These are phyloP conservation scores for Wallacemonas collosoma DNA, from an alignment of 208 protist genomes.

Conservation along the genomic window DNA sequence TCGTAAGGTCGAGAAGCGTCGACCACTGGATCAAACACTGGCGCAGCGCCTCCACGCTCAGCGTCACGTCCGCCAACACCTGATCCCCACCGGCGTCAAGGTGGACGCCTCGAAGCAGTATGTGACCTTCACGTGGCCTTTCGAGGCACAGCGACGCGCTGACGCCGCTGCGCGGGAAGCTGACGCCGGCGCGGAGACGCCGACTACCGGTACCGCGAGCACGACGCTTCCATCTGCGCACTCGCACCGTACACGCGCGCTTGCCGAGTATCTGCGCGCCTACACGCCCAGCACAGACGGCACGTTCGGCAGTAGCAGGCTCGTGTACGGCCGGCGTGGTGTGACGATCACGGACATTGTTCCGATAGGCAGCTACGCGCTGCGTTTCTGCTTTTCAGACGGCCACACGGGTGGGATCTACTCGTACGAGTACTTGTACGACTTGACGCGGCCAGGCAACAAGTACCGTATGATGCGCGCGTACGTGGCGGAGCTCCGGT, in stretches of 20 bases:
- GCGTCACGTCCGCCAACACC: slow-evolving; percentile 39
- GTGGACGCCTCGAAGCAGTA: slow-evolving; percentile 64
- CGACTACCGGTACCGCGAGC: neutral
- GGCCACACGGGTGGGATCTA: slow-evolving; percentile 85
- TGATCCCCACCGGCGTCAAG: slow-evolving; percentile 58
- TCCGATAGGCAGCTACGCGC: slow-evolving; percentile 83
- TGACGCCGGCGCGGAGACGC: neutral
- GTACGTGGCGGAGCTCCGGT: slow-evolving; percentile 66
- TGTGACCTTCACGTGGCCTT: slow-evolving; percentile 74
- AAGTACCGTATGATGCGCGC: slow-evolving; percentile 81
- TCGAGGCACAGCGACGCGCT: slow-evolving; percentile 21
- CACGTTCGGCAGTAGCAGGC: slow-evolving; percentile 36
- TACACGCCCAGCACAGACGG: slow-evolving; percentile 88
- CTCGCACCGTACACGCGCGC: slow-evolving; percentile 44
- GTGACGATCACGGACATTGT: slow-evolving; percentile 75
- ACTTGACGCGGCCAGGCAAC: slow-evolving; percentile 43
- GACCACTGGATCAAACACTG: slow-evolving; percentile 38
- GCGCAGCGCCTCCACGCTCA: slow-evolving; percentile 67
- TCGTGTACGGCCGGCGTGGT: slow-evolving; percentile 83
- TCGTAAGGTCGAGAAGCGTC: slow-evolving; percentile 38
- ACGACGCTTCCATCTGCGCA: neutral
- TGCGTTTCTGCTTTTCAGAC: slow-evolving; percentile 88
- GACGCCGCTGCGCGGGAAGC: neutral
- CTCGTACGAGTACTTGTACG: slow-evolving; percentile 83
- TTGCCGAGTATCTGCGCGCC: slow-evolving; percentile 84